Evolutionary conservation across 2,329 filamentous ascomycete genomes (phyloP).

Genomic region (Tolypocladium pustulatum): DNA sequence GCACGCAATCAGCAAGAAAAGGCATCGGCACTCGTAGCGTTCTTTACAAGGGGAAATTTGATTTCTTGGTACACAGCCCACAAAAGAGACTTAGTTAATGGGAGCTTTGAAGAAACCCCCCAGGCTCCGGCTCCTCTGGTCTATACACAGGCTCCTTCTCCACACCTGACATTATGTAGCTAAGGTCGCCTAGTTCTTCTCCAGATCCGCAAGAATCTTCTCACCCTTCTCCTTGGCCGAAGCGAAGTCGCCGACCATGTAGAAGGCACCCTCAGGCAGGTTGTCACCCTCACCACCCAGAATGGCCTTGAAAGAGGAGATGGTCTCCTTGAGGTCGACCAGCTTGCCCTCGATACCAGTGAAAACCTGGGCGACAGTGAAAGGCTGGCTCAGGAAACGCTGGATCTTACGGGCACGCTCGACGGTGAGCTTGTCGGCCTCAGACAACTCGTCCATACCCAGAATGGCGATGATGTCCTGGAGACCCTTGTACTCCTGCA

Average conservation of each 20-base stretch:
- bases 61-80: slow-evolving; percentile 53
- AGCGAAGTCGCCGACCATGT: slow-evolving; percentile 97
- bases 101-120: slow-evolving; percentile 40
- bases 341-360: slow-evolving; percentile 92
- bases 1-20: too few species aligned
- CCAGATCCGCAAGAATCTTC: slow-evolving; percentile 97
- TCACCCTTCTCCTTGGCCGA: slow-evolving; percentile 94
- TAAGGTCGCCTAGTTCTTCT: slow-evolving; percentile 42
- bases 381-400: slow-evolving; percentile 99
- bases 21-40: too few species aligned
- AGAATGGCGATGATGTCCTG: slow-evolving; percentile 99
- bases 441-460: slow-evolving; percentile 99
- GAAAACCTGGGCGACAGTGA: slow-evolving; percentile 79
- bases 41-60: slow-evolving; percentile 30
- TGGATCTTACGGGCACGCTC: slow-evolving; percentile 99
- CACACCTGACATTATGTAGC: slow-evolving; percentile 24
- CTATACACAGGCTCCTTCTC: slow-evolving; percentile 43
- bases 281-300: slow-evolving; percentile 90
- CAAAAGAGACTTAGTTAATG: slow-evolving; percentile 43
- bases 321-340: slow-evolving; percentile 98
- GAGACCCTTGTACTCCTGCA: slow-evolving; percentile 99
- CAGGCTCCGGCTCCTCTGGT: slow-evolving; percentile 41
- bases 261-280: slow-evolving; percentile 87
- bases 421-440: slow-evolving; percentile 98
- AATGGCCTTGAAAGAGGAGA: slow-evolving; percentile 94